Evolutionary conservation across 225 moss, liverwort and hornwort species (phyloP).

Genomic region (Takakia lepidozioides): DNA sequence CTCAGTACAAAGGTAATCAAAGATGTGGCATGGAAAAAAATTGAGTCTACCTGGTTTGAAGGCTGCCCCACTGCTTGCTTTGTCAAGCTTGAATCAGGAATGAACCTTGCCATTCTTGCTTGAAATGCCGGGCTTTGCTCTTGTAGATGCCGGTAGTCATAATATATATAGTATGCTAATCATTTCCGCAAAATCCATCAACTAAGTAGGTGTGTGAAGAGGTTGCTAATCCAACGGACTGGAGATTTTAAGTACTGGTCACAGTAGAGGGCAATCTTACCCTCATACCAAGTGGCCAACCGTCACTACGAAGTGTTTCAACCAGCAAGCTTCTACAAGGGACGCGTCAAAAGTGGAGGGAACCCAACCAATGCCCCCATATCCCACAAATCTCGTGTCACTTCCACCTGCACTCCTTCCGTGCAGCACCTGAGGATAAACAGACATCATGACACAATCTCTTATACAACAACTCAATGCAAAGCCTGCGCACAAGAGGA

Average conservation of each 20-base stretch:
- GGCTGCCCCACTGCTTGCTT: neutral
- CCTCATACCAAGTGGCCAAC: slow-evolving; percentile 7
- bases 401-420: slow-evolving; percentile 3
- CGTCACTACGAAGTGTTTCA: slow-evolving; percentile 6
- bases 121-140: too few species aligned
- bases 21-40: neutral
- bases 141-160: too few species aligned
- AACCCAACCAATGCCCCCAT: slow-evolving; percentile 8
- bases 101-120: too few species aligned
- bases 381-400: slow-evolving; percentile 3
- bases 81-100: neutral
- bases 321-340: slow-evolving; percentile 8
- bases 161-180: too few species aligned
- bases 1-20: neutral
- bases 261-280: slow-evolving; percentile 14
- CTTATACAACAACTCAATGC: neutral
- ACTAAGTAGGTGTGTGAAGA: slow-evolving; percentile 3
- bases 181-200: neutral
- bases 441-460: neutral
- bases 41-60: neutral
- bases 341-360: slow-evolving; percentile 5
- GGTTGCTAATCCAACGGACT: slow-evolving; percentile 4
- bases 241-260: slow-evolving; percentile 9
- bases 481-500: neutral
- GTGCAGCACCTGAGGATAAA: neutral